Evolutionary conservation across 805 yeast genomes (phyloP).

Genomic region (Metschnikowia drakensbergensis): DNA sequence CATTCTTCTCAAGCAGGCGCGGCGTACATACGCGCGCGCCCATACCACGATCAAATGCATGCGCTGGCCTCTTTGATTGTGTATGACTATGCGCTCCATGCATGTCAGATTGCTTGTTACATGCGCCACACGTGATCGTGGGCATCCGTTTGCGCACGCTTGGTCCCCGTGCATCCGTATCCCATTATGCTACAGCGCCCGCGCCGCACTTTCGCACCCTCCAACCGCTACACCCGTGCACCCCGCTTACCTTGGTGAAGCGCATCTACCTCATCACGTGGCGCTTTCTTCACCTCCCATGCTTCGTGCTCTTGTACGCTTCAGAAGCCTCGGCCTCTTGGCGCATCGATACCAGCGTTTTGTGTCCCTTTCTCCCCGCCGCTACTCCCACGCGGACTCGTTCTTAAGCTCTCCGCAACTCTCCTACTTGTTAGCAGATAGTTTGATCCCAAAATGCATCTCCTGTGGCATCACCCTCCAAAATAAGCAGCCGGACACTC

Average conservation of each 20-base stretch:
- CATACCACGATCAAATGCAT: conserved; percentile 1
- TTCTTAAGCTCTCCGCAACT: conserved; percentile 5
- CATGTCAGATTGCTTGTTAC: conserved; percentile 7
- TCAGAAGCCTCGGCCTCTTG: background rate
- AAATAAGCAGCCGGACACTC: conserved; percentile 24
- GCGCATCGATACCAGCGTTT: background rate
- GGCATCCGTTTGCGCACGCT: conserved; percentile 3
- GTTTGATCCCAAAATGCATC: conserved; percentile 33
- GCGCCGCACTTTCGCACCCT: background rate
- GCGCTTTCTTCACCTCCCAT: background rate
- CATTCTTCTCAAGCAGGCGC: conserved; percentile 5
- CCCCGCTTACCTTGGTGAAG: background rate
- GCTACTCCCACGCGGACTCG: background rate
- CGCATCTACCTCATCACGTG: conserved; percentile 5
- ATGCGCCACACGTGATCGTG: background rate
- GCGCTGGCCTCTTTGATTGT: conserved; percentile 5
- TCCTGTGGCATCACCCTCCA: conserved; percentile 61
- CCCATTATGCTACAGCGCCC: background rate
- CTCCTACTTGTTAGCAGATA: conserved; percentile 13
- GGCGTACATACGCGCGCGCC: conserved; percentile 1
- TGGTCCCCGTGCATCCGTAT: conserved; percentile 5
- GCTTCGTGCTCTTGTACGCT: background rate
- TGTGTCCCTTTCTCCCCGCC: background rate
- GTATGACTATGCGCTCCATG: conserved; percentile 4
- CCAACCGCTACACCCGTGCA: background rate